phyloP scores from a whole-genome alignment of 768 basidiomycete genomes.

The Floccularia luteovirens region DNA sequence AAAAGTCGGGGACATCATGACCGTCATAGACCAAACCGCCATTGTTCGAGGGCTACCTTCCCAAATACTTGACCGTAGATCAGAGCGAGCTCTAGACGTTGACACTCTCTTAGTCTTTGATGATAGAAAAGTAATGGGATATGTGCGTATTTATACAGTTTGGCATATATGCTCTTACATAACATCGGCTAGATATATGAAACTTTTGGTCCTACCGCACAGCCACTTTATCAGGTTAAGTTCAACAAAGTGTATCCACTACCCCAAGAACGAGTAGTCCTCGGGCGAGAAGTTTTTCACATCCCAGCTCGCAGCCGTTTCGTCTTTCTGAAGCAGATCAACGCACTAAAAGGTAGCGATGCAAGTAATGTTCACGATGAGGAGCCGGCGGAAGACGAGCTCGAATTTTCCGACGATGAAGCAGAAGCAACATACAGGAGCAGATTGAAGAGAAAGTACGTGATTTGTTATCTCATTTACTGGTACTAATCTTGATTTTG shows the following conservation, averaged over 20 bases:
- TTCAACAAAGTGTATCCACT: constrained; percentile 64
- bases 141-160: constrained; percentile 43
- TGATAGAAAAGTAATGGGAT: constrained; percentile 85
- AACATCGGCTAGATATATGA: constrained; percentile 65
- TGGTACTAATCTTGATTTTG: constrained; percentile 2
- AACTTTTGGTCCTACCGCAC: constrained; percentile 90
- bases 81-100: constrained; percentile 69
- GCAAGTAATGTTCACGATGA: constrained; percentile 95
- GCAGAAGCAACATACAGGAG: constrained; percentile 71
- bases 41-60: constrained; percentile 61
- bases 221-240: constrained; percentile 85
- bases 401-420: constrained; percentile 96
- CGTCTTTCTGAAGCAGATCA: constrained; percentile 72
- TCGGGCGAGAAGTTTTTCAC: constrained; percentile 71
- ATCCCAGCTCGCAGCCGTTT: constrained; percentile 75
- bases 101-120: constrained; percentile 89
- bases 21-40: constrained; percentile 62
- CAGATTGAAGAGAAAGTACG: constrained; percentile 52
- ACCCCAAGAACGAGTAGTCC: constrained; percentile 42
- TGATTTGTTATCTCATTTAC: constrained; percentile 7
- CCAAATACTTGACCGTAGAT: constrained; percentile 32
- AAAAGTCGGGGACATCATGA: constrained; percentile 72
- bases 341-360: constrained; percentile 76
- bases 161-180: constrained; percentile 3
- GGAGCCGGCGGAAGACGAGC: constrained; percentile 82